Percentiles rank a stretch among this genome's conserved stretches.
These are phyloP conservation scores for Phaffia rhodozyma DNA, from an alignment of 1,284 basidiomycete species.

Conservation along the genomic window DNA sequence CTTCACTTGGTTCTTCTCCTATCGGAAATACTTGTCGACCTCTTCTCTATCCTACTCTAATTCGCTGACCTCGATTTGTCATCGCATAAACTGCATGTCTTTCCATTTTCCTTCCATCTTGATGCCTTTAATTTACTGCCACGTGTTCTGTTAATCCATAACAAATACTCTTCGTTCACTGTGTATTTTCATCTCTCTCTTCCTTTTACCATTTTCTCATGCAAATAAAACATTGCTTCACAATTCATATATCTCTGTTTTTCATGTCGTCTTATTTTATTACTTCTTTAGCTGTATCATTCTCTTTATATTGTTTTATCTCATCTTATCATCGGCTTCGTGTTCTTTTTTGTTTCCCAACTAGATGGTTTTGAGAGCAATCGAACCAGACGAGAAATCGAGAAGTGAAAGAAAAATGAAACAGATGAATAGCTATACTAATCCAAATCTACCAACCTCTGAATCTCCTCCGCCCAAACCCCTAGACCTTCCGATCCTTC, in stretches of 20 bases:
- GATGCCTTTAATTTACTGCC: too few relatives aligned
- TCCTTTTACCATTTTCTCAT: neutral
- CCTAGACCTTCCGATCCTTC: neutral
- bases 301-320: neutral
- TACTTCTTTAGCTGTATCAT: too few relatives aligned
- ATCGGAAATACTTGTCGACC: too few relatives aligned
- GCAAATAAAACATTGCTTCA: too few relatives aligned
- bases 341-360: neutral
- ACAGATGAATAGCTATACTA: conserved; percentile 18
- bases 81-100: too few relatives aligned
- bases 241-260: too few relatives aligned
- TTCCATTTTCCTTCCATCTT: too few relatives aligned
- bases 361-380: neutral
- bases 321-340: neutral
- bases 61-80: too few relatives aligned
- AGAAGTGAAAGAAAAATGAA: neutral
- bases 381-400: neutral
- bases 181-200: neutral
- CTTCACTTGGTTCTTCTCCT: too few relatives aligned
- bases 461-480: conserved; percentile 20
- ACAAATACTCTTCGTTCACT: neutral
- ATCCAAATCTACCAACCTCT: conserved; percentile 26
- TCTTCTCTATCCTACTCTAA: too few relatives aligned
- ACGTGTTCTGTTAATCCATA: neutral
- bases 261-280: too few relatives aligned